Evolutionary conservation across 1,284 basidiomycete genomes (phyloP), one percentile per base, ranked within the genome.

Genomic region (Cryptococcus wingfieldii): DNA sequence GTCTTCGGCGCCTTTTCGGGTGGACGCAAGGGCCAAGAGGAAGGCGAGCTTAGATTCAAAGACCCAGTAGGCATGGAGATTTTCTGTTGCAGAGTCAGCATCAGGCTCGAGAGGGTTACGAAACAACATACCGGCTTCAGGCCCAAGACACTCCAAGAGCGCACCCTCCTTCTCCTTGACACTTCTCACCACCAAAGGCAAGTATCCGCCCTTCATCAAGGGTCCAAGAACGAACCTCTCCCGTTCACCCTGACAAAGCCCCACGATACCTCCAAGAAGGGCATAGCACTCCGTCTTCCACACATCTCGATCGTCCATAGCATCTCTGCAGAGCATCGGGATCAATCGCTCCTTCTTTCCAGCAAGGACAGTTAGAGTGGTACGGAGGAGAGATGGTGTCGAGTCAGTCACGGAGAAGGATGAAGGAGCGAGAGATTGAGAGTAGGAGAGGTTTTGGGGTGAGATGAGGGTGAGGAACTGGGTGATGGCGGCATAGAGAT

Each of bases 41-140:
- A 96, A 80, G 0, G 90, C 88, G 82, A 96, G 86, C 76, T 94
- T 93, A 14, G 93, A 84, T 74, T 98, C 95, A 69, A 95, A 98
- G 14, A 98, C 90, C 76, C 96, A 98, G 47, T 95, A 80, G 0
- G 90, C 82, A 68, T 97, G 95, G 19, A 98, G 78, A 60, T 91
- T 89, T 67, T 90, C 90, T 93, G 53, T 48, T n/a, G 37, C 41
- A 47, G 27, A 46, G 7, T 46, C 27, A 27, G 18, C 27, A 27
- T 46, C 38, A 18, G 4, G 9, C 13, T 16, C n/a, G 23, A 42
- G 19, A 16, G 10, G 27, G 44, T 25, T 14, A 18, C 27, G 7
- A 23, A 25, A 9, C 44, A 59, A 67, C 83, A 58, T 66, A 89
- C 90, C 88, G 50, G 93, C 91, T 75, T 97, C 92, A 12, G 91